Evolutionary conservation across 1,284 basidiomycete species (phyloP), one percentile per base, ranked within the genome.

Genomic region (Fistulina hepatica): DNA sequence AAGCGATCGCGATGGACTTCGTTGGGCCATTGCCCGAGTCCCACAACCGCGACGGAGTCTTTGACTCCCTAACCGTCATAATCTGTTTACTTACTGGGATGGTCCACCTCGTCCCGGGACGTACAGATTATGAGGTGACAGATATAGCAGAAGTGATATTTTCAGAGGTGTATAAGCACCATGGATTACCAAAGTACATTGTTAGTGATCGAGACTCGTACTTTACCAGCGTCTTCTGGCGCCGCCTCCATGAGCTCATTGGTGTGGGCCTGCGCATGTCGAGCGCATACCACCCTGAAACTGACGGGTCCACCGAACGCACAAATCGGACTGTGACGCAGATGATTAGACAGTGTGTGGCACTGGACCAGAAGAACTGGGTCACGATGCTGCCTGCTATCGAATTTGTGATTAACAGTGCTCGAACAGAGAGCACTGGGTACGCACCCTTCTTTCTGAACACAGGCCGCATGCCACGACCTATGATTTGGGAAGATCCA

Each of bases 201-300:
- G 48, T 66, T n/a, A 57, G 53, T n/a, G 59, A 69, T 37, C 45
- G 61, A 2, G 63, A 69, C 36, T 47, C 56, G 0, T 42, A 59
- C 6, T 71, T 69, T 44, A 59, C 61, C 0, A 57, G 55, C 6
- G 24, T 15, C 1, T 68, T 70, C 44, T 70, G 66, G 65, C 43
- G 37, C 3, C 16, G 43, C 31, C 5, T 45, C 5, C 25, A 45
- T n/a, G 21, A 32, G 12, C 31, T 45, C 4, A 39, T 45, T 3
- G 40, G 40, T 1, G 33, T 30, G 0, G 24, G 42, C 7, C 21
- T 45, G n/a, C n/a, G 22, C 12, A 26, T 44, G 33, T 42, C 40
- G 12, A 33, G 34, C 1, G 21, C 43, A 1, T 44, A 28, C 17
- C 44, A 42, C 12, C 44, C 43, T 12, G 28, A 44, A 16, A 42